These are phyloP conservation scores for Physcomitrellopsis africana DNA, from an alignment of 225 moss, liverwort and hornwort species.

Conservation along the genomic window DNA sequence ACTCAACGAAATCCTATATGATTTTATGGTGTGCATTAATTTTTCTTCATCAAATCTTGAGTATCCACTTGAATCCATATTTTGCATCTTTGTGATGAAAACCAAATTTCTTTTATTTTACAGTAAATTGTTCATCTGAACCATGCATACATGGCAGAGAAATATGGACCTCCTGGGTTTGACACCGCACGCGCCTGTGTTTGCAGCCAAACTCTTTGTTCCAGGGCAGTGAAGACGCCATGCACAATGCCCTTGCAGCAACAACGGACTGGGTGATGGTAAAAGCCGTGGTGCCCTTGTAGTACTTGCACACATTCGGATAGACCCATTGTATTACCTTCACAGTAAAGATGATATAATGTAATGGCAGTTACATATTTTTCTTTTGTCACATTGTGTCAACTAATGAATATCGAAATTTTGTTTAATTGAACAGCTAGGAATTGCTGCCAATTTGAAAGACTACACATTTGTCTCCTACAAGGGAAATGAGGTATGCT, in stretches of 20 bases:
- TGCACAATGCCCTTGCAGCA: slow-evolving; percentile 75
- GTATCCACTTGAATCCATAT: slow-evolving; percentile 11
- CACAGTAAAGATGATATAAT: background rate
- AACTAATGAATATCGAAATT: background rate
- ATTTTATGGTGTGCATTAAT: background rate
- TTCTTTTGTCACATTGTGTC: background rate
- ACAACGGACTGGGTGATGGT: slow-evolving; percentile 92
- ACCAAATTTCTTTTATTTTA: background rate
- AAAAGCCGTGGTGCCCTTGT: slow-evolving; percentile 26
- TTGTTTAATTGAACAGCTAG: slow-evolving; percentile 54
- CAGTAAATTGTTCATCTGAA: background rate
- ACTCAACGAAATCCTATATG: background rate
- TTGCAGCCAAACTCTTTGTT: slow-evolving; percentile 86
- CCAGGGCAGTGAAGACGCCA: slow-evolving; percentile 75
- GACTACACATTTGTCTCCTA: slow-evolving; percentile 71
- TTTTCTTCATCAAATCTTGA: background rate
- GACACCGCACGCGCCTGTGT: slow-evolving; percentile 24
- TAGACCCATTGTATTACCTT: slow-evolving; percentile 19
- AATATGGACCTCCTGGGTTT: slow-evolving; percentile 3
- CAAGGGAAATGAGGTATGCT: slow-evolving; percentile 69
- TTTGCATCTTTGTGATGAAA: background rate
- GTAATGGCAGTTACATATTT: background rate
- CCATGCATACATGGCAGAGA: background rate
- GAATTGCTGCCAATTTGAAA: slow-evolving; percentile 80
- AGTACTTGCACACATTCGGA: background rate